Evolutionary conservation across 371 early-diverging fungal species (phyloP).

Genomic region (Scutellospora calospora): DNA sequence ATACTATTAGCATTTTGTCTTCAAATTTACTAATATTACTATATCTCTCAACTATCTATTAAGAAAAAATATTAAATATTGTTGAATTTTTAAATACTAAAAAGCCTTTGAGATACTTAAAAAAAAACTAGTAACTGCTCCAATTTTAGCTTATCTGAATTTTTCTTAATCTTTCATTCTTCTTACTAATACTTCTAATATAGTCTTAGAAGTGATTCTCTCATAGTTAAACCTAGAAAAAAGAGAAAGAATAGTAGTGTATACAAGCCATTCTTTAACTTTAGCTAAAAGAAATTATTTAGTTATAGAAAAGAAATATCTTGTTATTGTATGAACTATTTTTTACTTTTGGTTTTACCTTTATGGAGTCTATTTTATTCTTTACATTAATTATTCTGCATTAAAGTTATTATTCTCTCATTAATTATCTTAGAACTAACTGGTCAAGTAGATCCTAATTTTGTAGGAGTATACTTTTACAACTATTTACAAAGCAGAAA

Average conservation of each 20-base stretch:
- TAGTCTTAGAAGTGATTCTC: conserved; percentile 51
- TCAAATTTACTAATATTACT: conserved; percentile 51
- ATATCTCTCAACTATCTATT: conserved; percentile 56
- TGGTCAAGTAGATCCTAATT: too few relatives aligned
- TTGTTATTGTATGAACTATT: background rate
- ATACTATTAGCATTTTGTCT: conserved; percentile 56
- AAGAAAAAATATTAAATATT: conserved; percentile 43
- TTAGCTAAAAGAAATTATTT: background rate
- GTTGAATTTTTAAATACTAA: conserved; percentile 47
- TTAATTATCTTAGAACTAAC: too few relatives aligned
- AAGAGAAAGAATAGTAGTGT: conserved; percentile 39
- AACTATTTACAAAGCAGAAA: too few relatives aligned
- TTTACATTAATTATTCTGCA: background rate
- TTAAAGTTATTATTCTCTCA: too few relatives aligned
- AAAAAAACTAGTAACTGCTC: conserved; percentile 26
- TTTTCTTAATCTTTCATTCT: conserved; percentile 44
- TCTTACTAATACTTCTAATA: conserved; percentile 51
- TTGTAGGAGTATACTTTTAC: too few relatives aligned
- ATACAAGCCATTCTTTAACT: background rate
- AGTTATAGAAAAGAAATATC: too few relatives aligned
- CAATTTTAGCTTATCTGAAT: conserved; percentile 48
- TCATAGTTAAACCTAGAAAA: conserved; percentile 44
- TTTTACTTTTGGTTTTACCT: background rate
- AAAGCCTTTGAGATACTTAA: conserved; percentile 49
- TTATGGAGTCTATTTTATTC: background rate